Percentiles rank a stretch among this genome's conserved stretches.
phyloP scores from a whole-genome alignment of 371 early-diverging fungal species.

The Syncephalastrum racemosum region DNA sequence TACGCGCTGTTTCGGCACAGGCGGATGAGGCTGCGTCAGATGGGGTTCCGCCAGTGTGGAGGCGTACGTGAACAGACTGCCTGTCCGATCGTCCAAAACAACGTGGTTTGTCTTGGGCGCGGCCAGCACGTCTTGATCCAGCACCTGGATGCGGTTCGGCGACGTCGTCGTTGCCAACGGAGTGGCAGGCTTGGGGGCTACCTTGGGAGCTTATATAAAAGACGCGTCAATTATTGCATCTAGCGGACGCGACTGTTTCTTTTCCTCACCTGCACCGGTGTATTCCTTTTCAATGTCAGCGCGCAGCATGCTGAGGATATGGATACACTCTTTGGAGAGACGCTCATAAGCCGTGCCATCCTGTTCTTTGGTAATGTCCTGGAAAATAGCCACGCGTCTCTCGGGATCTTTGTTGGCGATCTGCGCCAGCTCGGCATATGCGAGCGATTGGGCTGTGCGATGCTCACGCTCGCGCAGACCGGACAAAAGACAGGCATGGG shows the following conservation, averaged over 20 bases:
- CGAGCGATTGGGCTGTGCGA: constrained; percentile 25
- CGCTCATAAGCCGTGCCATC: constrained; percentile 47
- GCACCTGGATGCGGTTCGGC: constrained; percentile 19
- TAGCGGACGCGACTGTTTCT: background rate
- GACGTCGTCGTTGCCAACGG: constrained; percentile 5
- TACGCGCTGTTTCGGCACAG: constrained; percentile 19
- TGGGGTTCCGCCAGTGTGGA: constrained; percentile 9
- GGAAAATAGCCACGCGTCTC: constrained; percentile 37
- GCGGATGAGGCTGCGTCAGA: constrained; percentile 10
- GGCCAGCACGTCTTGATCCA: constrained; percentile 21
- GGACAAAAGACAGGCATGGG: constrained; percentile 33
- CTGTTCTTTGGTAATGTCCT: constrained; percentile 29
- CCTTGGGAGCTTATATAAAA: background rate
- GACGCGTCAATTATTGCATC: too few species aligned
- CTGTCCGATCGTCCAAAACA: constrained; percentile 26
- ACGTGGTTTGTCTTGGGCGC: constrained; percentile 9
- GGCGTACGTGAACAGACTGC: constrained; percentile 14
- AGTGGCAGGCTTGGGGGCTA: background rate
- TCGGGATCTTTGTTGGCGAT: constrained; percentile 31
- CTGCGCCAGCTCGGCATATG: constrained; percentile 49
- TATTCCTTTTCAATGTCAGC: constrained; percentile 31
- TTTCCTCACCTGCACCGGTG: constrained; percentile 22
- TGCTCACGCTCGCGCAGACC: constrained; percentile 29
- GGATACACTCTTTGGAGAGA: constrained; percentile 43
- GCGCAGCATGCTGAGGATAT: constrained; percentile 30